Evolutionary conservation across 2,329 filamentous ascomycete genomes (phyloP), one percentile per base, ranked within the genome.

Genomic region (Phoma sp.): DNA sequence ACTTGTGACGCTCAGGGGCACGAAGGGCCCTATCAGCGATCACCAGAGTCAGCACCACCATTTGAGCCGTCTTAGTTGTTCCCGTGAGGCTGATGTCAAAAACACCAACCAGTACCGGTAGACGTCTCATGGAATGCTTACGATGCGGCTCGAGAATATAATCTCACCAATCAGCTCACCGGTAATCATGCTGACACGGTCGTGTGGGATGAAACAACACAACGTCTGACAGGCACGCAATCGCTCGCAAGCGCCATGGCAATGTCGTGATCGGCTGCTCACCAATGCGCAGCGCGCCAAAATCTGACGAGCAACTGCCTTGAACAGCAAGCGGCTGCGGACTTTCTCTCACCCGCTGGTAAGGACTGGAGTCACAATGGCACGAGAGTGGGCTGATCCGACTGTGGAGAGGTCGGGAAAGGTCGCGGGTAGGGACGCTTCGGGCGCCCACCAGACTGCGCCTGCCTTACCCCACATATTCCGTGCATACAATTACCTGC

Each of bases 371-470:
- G 30, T 47, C 50, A 33, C 32, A 13, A 41, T 50, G 23, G 46
- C 48, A 51, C 61, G 57, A 66, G 51, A 23, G 61, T 67, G 65
- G 65, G 64, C 60, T 67, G 65, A 67, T 60, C 14, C 22, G 33
- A n/a, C 30, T 29, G 23, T n/a, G 10, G 7, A 9, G 37, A 22
- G n/a, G 25, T n/a, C 23, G 39, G 39, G 25, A 41, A 18, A 14
- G 8, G 24, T 7, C 25, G 47, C 39, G 32, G 46, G 25, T 27
- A 40, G 39, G 22, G 45, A 32, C 45, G 27, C 35, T n/a, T 52
- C 43, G 46, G 23, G 39, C 24, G 42, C 52, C 29, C 36, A 47
- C 37, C 10, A 22, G 8, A 8, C n/a, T 29, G 46, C 4, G 8
- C 3, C n/a, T 29, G 46, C 4, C 29, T 18, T 44, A 52, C 50